A percentile compares a stretch with the other conserved stretches of the same genome.
phyloP scores from a whole-genome alignment of 305 asterid genomes.

The Fraxinus dipetala region DNA sequence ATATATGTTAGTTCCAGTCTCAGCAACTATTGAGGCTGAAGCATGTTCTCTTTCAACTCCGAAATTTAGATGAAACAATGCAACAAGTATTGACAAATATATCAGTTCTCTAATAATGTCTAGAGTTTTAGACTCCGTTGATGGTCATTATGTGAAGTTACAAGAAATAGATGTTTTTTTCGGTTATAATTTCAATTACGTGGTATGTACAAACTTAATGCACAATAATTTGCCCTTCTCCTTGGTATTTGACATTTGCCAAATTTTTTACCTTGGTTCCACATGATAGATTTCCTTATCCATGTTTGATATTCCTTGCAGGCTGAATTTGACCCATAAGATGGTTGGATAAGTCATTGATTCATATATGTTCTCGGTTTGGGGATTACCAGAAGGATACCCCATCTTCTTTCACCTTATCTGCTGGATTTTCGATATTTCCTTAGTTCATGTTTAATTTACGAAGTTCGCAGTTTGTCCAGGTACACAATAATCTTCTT shows the following conservation, averaged over 20 bases:
- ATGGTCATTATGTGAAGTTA: conserved; percentile 11
- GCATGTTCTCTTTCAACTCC: neutral
- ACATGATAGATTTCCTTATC: conserved; percentile 14
- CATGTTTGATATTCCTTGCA: conserved; percentile 36
- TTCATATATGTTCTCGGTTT: conserved; percentile 87
- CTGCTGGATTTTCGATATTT: conserved; percentile 86
- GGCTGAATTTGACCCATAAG: conserved; percentile 99
- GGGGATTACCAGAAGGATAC: conserved; percentile 95
- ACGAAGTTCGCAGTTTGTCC: conserved; percentile 95
- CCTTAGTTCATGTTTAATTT: conserved; percentile 95
- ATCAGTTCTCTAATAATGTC: conserved; percentile 13
- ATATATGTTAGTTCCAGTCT: conserved; percentile 6
- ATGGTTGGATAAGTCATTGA: conserved; percentile 96
- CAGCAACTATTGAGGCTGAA: conserved; percentile 1
- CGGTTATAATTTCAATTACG: conserved; percentile 10
- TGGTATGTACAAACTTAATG: neutral
- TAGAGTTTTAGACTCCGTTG: conserved; percentile 13
- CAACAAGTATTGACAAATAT: neutral
- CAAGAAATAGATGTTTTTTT: neutral
- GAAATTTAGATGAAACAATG: conserved; percentile 12
- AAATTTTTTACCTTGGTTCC: conserved; percentile 20
- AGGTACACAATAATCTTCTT: conserved; percentile 45
- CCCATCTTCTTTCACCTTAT: conserved; percentile 84
- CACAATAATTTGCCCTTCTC: conserved; percentile 9
- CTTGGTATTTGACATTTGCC: conserved; percentile 16